Conservation (phyloP, 2,329 filamentous ascomycete genomes). For the Claviceps capensis region DNA sequence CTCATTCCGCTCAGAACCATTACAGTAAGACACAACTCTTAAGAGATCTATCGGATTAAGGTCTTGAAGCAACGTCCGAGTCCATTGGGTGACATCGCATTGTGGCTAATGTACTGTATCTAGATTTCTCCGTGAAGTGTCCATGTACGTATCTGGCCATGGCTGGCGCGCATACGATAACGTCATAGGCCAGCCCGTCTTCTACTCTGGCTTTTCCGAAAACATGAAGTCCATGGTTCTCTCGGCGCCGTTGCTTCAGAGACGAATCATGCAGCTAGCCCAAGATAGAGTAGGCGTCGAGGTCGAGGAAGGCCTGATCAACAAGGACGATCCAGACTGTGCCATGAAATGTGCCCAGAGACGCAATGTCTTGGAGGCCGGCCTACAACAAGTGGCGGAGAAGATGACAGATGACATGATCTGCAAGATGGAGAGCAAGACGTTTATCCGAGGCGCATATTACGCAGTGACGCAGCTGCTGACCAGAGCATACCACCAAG, state of each 20-base stretch:
- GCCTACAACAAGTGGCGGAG: slow-evolving; percentile 68
- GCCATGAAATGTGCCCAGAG: slow-evolving; percentile 35
- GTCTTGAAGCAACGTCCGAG: too few species aligned
- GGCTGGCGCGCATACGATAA: slow-evolving; percentile 93
- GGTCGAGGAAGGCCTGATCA: slow-evolving; percentile 57
- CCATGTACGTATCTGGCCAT: slow-evolving; percentile 79
- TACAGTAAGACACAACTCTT: slow-evolving; percentile 31
- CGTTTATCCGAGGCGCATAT: slow-evolving; percentile 84
- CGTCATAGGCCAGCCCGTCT: slow-evolving; percentile 81
- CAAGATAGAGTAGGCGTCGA: slow-evolving; percentile 62
- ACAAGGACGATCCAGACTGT: slow-evolving; percentile 40
- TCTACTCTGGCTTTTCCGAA: slow-evolving; percentile 83
- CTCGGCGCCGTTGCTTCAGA: slow-evolving; percentile 58
- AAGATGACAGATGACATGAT: slow-evolving; percentile 92
- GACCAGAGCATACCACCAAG: slow-evolving; percentile 89
- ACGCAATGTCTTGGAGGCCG: slow-evolving; percentile 53
- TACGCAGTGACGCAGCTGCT: slow-evolving; percentile 79
- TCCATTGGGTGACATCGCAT: neutral
- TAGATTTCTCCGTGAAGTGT: slow-evolving; percentile 87
- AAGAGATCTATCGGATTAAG: too few species aligned
- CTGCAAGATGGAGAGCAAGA: slow-evolving; percentile 94
- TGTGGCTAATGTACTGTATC: neutral
- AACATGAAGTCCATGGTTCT: slow-evolving; percentile 73
- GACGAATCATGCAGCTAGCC: slow-evolving; percentile 64
- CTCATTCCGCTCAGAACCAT: slow-evolving; percentile 61